These are phyloP conservation scores for Grosmannia huntii DNA, from an alignment of 2,329 filamentous ascomycete genomes.

Conservation along the genomic window DNA sequence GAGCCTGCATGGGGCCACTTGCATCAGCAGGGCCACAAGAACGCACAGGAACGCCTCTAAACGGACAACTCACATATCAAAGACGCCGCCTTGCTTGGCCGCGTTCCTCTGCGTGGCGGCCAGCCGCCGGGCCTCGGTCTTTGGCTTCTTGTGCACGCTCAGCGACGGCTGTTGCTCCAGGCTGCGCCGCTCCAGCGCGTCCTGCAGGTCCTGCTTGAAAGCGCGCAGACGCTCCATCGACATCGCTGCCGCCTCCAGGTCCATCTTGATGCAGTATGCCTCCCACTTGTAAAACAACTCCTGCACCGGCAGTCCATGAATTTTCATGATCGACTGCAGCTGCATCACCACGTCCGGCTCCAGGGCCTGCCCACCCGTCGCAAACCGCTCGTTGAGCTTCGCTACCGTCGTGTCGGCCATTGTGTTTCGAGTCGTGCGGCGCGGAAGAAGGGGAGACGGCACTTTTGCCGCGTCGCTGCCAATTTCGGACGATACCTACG, in stretches of 20 bases:
- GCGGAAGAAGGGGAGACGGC: neutral
- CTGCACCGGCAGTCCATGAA: conserved; percentile 69
- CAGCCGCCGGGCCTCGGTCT: conserved; percentile 37
- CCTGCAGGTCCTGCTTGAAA: conserved; percentile 80
- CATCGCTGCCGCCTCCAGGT: conserved; percentile 56
- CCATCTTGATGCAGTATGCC: conserved; percentile 92
- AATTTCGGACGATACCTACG: neutral
- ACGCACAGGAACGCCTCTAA: neutral
- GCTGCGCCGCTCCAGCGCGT: conserved; percentile 49
- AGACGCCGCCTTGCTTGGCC: conserved; percentile 53
- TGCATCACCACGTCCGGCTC: conserved; percentile 69
- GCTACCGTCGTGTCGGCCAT: conserved; percentile 27
- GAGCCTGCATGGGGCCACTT: conserved; percentile 29
- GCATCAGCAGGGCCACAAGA: neutral
- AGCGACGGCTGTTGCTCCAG: conserved; percentile 32
- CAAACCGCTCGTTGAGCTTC: conserved; percentile 40
- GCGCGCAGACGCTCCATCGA: conserved; percentile 54
- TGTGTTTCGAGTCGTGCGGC: neutral
- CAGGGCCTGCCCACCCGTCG: conserved; percentile 42
- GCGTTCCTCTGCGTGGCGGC: conserved; percentile 50
- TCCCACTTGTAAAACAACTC: conserved; percentile 99
- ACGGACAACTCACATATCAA: conserved; percentile 54
- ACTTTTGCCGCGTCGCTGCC: neutral
- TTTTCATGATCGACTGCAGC: conserved; percentile 71
- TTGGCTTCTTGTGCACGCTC: conserved; percentile 38